These are phyloP conservation scores for Fragosphaeria purpurea DNA, from an alignment of 2,329 filamentous ascomycete species.

Conservation along the genomic window DNA sequence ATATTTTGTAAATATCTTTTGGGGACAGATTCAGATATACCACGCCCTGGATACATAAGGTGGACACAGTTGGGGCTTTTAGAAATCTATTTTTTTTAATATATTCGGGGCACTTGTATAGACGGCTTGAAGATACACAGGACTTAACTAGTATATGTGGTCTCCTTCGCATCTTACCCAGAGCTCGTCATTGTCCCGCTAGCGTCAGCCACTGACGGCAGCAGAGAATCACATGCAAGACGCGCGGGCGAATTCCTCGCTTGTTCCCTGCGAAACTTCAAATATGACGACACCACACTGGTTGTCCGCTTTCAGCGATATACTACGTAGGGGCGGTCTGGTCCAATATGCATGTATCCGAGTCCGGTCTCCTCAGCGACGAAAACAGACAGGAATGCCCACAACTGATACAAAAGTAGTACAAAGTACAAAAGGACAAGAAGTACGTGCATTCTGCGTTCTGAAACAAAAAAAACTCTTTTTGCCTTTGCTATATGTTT, in stretches of 20 bases:
- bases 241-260: not conserved
- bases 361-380: conserved; percentile 2
- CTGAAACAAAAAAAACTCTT: not conserved
- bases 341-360: not conserved
- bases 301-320: too few species aligned
- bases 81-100: not conserved
- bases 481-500: too few species aligned
- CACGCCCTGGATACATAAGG: not conserved
- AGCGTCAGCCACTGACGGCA: not conserved
- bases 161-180: too few species aligned
- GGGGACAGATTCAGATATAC: conserved; percentile 1
- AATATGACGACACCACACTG: conserved; percentile 2
- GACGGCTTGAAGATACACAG: not conserved
- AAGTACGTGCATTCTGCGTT: not conserved
- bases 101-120: too few species aligned
- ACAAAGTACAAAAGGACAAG: too few species aligned
- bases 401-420: not conserved
- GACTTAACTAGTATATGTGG: not conserved
- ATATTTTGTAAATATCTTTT: not conserved
- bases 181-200: not conserved
- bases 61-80: not conserved
- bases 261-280: not conserved
- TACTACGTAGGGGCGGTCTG: too few species aligned
- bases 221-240: conserved; percentile 3
- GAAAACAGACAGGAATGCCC: not conserved